phyloP scores from a whole-genome alignment of 1,139 yeast genomes.

The Protomyces arabidopsidicola region DNA sequence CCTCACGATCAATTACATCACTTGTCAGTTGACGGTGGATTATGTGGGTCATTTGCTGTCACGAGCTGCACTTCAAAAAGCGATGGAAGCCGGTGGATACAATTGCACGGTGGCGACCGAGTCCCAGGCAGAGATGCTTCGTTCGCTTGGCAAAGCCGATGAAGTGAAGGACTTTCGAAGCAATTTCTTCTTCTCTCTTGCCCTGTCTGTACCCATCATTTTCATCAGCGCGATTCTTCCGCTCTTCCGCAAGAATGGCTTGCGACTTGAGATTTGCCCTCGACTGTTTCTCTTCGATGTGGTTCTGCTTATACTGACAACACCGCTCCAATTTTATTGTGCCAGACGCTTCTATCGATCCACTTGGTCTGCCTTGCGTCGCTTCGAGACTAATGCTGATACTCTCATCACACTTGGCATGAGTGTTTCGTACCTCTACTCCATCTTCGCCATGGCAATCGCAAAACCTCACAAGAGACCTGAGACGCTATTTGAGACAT shows the following conservation, averaged over 20 bases:
- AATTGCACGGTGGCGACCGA: background rate
- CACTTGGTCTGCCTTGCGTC: slow-evolving; percentile 58
- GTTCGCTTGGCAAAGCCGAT: slow-evolving; percentile 55
- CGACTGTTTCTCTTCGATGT: slow-evolving; percentile 48
- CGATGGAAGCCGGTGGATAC: slow-evolving; percentile 1
- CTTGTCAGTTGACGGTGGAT: background rate
- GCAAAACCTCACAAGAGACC: slow-evolving; percentile 51
- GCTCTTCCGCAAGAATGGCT: slow-evolving; percentile 33
- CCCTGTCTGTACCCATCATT: slow-evolving; percentile 59
- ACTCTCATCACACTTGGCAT: slow-evolving; percentile 82
- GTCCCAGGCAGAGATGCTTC: background rate
- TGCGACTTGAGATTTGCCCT: slow-evolving; percentile 34
- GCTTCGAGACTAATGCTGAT: slow-evolving; percentile 90
- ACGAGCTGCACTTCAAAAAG: background rate
- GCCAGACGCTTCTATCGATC: slow-evolving; percentile 62
- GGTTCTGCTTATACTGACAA: slow-evolving; percentile 55
- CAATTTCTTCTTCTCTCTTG: slow-evolving; percentile 51
- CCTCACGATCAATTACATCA: background rate
- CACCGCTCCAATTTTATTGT: slow-evolving; percentile 62
- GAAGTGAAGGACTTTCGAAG: slow-evolving; percentile 68
- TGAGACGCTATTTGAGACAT: slow-evolving; percentile 75
- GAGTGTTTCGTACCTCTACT: slow-evolving; percentile 67
- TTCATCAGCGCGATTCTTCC: slow-evolving; percentile 44
- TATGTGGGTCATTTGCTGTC: background rate
- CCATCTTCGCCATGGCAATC: slow-evolving; percentile 54